Evolutionary conservation across 2,329 filamentous ascomycete genomes (phyloP).

Genomic region (Mollisiaceae sp.): DNA sequence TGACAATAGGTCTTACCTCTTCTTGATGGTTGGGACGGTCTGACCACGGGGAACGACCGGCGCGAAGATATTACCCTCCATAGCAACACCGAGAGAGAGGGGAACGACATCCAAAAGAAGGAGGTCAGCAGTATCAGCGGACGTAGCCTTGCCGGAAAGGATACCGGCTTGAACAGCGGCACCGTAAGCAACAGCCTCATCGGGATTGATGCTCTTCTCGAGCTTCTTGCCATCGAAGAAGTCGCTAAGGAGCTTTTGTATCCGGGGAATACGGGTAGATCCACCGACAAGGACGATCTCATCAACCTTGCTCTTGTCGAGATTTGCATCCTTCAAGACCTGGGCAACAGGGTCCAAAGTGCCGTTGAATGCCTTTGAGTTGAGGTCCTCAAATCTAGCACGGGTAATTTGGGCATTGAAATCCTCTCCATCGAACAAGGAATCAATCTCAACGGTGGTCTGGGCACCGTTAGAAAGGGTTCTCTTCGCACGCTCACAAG

Average conservation of each 20-base stretch:
- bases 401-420: constrained; percentile 97
- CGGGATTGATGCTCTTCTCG: constrained; percentile 99
- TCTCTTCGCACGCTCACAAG: constrained; percentile 99
- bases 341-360: constrained; percentile 95
- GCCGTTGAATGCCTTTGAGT: constrained; percentile 91
- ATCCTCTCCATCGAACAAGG: constrained; percentile 96
- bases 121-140: constrained; percentile 91
- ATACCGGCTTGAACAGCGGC: constrained; percentile 99
- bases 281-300: constrained; percentile 99
- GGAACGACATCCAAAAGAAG: constrained; percentile 96
- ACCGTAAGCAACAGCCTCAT: constrained; percentile 98
- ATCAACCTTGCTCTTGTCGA: constrained; percentile 91
- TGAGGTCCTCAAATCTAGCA: constrained; percentile 98
- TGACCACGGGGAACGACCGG: constrained; percentile 83
- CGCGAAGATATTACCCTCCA: constrained; percentile 99
- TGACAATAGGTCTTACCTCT: background rate
- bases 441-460: constrained; percentile 98
- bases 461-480: constrained; percentile 97
- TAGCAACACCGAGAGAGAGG: constrained; percentile 96
- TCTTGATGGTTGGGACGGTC: constrained; percentile 50
- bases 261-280: constrained; percentile 96
- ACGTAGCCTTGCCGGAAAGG: constrained; percentile 96
- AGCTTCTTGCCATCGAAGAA: constrained; percentile 99
- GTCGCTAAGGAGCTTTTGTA: constrained; percentile 98
- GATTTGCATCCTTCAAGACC: constrained; percentile 88